Base-by-base conservation (phyloP, 495 filamentous ascomycete genomes). In the Collariella sp. region DNA sequence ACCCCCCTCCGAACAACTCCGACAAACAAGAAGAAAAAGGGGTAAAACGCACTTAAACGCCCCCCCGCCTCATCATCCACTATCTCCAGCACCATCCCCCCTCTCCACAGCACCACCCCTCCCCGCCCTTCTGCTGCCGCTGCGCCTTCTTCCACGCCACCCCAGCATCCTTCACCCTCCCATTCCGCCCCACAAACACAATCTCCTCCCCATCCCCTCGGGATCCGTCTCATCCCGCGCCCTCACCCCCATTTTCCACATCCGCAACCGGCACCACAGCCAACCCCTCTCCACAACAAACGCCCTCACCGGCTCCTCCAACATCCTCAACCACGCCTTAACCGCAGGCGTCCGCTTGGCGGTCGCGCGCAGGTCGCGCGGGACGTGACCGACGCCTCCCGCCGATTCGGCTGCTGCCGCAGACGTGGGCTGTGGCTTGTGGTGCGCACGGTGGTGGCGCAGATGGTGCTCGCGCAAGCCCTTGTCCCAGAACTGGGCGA, bases 401-500 rank as follows among this genome's bases (percentile, higher is more conserved):
- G 15, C 12, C 62, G n/a, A 57, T 63, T 5, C 67, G n/a, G 45
- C 24, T 7, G 34, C 19, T 6, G 47, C 19, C 0, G 23, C 35
- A 11, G 35, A 47, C n/a, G 44, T 22, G 16, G 34, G n/a, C 56
- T 57, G 46, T 60, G 16, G 66, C 41, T 56, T 63, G 54, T 46
- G 54, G 24, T 62, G 62, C 47, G 0, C 24, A 15, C 7, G 20
- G 12, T 36, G 63, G 57, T 42, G 63, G 59, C 10, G 59, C 57
- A n/a, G 58, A 54, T 16, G 62, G 38, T 70, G 70, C 50, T 72
- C 68, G 24, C 75, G 76, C 57, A 85, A 75, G 44, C 83, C 82
- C 5, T 76, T 76, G 54, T 97, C 91, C 88, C 89, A 97, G 33
- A 89, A 76, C 13, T 84, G 81, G 7, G 94, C 93, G 38, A 94